Evolutionary conservation across 164 flowering plant genomes (phyloP).

Genomic region (Annona cherimola): DNA sequence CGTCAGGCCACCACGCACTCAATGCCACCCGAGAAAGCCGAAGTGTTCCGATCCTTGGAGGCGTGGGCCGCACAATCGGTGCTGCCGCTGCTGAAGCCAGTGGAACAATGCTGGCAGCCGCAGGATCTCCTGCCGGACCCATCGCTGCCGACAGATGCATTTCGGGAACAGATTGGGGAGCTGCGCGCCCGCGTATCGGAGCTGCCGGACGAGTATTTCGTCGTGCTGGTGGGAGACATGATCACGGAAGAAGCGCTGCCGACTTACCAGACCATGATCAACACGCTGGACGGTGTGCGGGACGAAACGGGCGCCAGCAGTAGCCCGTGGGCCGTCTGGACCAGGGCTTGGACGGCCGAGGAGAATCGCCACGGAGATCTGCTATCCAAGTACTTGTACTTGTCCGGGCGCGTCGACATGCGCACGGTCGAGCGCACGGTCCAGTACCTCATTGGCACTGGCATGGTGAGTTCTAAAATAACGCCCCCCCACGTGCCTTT

Average conservation of each 20-base stretch:
- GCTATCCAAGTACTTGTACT: conserved; percentile 33
- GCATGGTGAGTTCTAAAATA: conserved; percentile 32
- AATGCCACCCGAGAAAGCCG: conserved; percentile 27
- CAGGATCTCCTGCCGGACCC: conserved; percentile 39
- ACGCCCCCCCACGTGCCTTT: background rate
- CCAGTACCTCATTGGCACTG: conserved; percentile 36
- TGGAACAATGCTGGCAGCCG: conserved; percentile 43
- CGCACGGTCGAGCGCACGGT: conserved; percentile 30
- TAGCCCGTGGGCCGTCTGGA: conserved; percentile 38
- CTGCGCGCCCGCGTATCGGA: conserved; percentile 26
- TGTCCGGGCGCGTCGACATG: conserved; percentile 46
- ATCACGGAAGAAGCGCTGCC: conserved; percentile 32
- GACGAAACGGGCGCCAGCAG: conserved; percentile 31
- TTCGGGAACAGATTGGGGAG: conserved; percentile 23
- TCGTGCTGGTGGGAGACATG: conserved; percentile 40
- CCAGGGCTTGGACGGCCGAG: conserved; percentile 34
- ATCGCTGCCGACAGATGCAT: conserved; percentile 18
- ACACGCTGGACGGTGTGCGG: conserved; percentile 22
- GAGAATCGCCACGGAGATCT: conserved; percentile 29
- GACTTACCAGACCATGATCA: conserved; percentile 33
- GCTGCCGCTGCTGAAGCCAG: conserved; percentile 30
- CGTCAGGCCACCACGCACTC: conserved; percentile 11
- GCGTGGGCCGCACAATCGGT: conserved; percentile 23
- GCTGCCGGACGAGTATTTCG: conserved; percentile 34
- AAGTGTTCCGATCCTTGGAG: conserved; percentile 26